Evolutionary conservation across 2,329 filamentous ascomycete genomes (phyloP).

Genomic region (Cladosporium sp.): DNA sequence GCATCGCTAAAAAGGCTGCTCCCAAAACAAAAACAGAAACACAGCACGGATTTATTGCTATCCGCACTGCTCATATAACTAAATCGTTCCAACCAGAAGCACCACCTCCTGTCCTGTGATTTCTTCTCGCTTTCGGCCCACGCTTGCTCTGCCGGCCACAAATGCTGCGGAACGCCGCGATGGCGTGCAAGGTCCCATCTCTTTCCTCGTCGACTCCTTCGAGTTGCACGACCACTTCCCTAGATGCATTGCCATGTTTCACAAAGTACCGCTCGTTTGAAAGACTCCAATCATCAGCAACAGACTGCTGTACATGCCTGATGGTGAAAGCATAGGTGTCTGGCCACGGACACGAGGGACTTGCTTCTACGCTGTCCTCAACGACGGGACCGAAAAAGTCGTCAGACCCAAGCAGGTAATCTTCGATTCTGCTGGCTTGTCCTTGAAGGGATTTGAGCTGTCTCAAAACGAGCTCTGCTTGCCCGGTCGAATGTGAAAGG

Average conservation of each 20-base stretch:
- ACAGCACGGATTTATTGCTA: neutral
- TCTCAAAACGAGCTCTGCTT: neutral
- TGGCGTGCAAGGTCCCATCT: neutral
- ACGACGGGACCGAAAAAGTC: slow-evolving; percentile 8
- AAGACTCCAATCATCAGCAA: slow-evolving; percentile 45
- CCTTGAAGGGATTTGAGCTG: neutral
- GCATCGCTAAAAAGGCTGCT: neutral
- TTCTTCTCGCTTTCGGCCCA: neutral
- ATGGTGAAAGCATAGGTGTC: slow-evolving; percentile 25
- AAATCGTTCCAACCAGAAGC: neutral
- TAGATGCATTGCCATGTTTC: slow-evolving; percentile 40
- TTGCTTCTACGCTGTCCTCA: neutral
- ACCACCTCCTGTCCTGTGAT: neutral
- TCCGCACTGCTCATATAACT: neutral
- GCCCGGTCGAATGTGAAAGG: slow-evolving; percentile 13
- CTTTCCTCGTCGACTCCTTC: slow-evolving; percentile 18
- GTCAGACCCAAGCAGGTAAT: slow-evolving; percentile 3
- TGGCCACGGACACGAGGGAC: slow-evolving; percentile 11
- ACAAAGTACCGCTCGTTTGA: slow-evolving; percentile 46
- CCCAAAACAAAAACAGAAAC: neutral
- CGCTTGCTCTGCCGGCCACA: neutral
- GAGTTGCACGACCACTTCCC: slow-evolving; percentile 41
- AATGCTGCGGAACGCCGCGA: neutral
- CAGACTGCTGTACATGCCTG: slow-evolving; percentile 41
- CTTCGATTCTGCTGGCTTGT: slow-evolving; percentile 10